Evolutionary conservation across 2,329 filamentous ascomycete genomes (phyloP), one percentile per base, ranked within the genome.

Genomic region (Fusarium sp.): DNA sequence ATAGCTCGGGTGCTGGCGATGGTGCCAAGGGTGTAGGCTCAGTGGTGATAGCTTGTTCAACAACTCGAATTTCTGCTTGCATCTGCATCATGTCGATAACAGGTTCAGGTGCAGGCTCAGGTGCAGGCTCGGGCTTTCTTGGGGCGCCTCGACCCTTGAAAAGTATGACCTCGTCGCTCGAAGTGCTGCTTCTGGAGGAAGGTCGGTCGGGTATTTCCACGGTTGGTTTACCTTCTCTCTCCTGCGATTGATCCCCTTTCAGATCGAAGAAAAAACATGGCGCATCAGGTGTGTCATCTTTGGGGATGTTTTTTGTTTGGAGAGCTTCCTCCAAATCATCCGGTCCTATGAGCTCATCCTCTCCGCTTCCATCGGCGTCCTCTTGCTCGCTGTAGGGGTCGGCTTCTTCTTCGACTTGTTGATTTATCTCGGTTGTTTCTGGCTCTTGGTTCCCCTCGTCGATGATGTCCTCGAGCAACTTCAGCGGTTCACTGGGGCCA

Each of bases 121-220:
- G 32, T 24, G 41, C 40, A 15, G 41, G 38, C 41, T 72, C 75
- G 13, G 62, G 24, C 57, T 66, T 77, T 74, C 70, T 60, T 74
- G 77, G 76, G 62, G 60, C 59, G 58, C 80, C 80, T 57, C 89
- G 84, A 41, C 89, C 89, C 62, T 83, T 86, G 76, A 92, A 93
- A 0, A 93, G 74, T 48, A 94, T 89, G 8, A 93, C 82, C 69
- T 97, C 79, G 13, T 80, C 92, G 74, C 90, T 92, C 0, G 91
- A 92, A 48, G 64, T 76, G 38, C 69, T 76, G 12, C 74, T 74
- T 24, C 70, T 66, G 3, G 74, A 76, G 2, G 53, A 65, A 8
- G 67, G 54, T 40, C 68, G 65, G 11, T 74, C 70, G 16, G 74
- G 69, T 16, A 71, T 60, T 15, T 65, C 29, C 11, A 72, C 43